Evolutionary conservation across 305 asterid species (phyloP).

Genomic region (Coffea humblotiana): DNA sequence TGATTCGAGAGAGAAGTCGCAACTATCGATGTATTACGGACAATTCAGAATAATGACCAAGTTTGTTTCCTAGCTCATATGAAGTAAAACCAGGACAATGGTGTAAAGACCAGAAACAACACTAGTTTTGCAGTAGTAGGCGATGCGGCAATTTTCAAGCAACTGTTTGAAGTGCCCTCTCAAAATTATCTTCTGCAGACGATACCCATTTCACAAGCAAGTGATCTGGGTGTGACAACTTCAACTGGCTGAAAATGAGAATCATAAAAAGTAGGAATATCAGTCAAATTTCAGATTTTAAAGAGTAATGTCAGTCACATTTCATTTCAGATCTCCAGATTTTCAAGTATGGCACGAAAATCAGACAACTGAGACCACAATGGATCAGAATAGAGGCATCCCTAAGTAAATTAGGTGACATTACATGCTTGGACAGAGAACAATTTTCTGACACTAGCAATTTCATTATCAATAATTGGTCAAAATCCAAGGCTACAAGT

Average conservation of each 20-base stretch:
- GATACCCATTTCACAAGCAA: conserved; percentile 65
- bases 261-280: conserved; percentile 10
- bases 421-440: neutral
- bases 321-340: neutral
- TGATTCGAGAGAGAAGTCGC: neutral
- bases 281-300: neutral
- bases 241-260: conserved; percentile 81
- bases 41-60: neutral
- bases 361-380: neutral
- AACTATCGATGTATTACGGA: neutral
- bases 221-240: conserved; percentile 84
- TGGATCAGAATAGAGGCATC: neutral
- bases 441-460: neutral
- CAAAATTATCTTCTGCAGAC: conserved; percentile 76
- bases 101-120: neutral
- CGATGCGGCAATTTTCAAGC: conserved; percentile 40
- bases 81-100: neutral
- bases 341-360: neutral
- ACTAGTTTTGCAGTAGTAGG: neutral
- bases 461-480: neutral
- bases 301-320: neutral
- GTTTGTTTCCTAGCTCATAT: neutral
- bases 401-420: neutral
- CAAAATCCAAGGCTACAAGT: neutral
- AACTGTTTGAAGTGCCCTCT: conserved; percentile 80